A percentile compares a stretch with the other conserved stretches of the same genome.
Evolutionary conservation across 1,284 basidiomycete genomes (phyloP).

Genomic region (Austroboletus niveus): DNA sequence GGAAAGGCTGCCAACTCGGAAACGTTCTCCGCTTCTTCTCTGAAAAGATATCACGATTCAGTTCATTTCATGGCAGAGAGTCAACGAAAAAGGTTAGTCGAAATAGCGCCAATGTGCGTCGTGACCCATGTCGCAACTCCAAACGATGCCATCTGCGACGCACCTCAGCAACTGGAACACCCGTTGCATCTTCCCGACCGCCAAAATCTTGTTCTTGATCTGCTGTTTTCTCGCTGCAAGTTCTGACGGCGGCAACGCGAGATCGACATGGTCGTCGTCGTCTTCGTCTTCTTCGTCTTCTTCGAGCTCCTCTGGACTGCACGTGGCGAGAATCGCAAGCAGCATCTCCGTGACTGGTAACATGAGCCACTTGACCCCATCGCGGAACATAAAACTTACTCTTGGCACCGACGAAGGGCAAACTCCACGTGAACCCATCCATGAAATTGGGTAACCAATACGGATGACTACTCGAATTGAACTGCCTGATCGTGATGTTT

Average conservation of each 20-base stretch:
- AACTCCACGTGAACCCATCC: slow-evolving; percentile 99
- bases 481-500: slow-evolving; percentile 97
- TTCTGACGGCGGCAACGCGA: slow-evolving; percentile 42
- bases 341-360: slow-evolving; percentile 91
- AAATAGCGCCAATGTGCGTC: too few relatives aligned
- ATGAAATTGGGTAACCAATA: slow-evolving; percentile 97
- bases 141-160: slow-evolving; percentile 23
- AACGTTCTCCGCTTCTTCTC: slow-evolving; percentile 93
- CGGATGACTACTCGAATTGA: slow-evolving; percentile 92
- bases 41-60: slow-evolving; percentile 28
- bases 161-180: slow-evolving; percentile 88
- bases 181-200: slow-evolving; percentile 88
- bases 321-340: slow-evolving; percentile 90
- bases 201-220: slow-evolving; percentile 96
- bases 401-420: slow-evolving; percentile 98
- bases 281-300: slow-evolving; percentile 51
- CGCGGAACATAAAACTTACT: slow-evolving; percentile 47
- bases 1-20: slow-evolving; percentile 78
- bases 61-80: too few relatives aligned
- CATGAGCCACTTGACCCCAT: not conserved
- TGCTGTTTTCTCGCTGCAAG: slow-evolving; percentile 57
- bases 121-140: too few relatives aligned
- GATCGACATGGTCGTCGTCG: slow-evolving; percentile 31
- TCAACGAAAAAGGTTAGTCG: not conserved
- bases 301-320: slow-evolving; percentile 93